Conservation (phyloP, 2,329 filamentous ascomycete species). For the Phialophora macrospora region DNA sequence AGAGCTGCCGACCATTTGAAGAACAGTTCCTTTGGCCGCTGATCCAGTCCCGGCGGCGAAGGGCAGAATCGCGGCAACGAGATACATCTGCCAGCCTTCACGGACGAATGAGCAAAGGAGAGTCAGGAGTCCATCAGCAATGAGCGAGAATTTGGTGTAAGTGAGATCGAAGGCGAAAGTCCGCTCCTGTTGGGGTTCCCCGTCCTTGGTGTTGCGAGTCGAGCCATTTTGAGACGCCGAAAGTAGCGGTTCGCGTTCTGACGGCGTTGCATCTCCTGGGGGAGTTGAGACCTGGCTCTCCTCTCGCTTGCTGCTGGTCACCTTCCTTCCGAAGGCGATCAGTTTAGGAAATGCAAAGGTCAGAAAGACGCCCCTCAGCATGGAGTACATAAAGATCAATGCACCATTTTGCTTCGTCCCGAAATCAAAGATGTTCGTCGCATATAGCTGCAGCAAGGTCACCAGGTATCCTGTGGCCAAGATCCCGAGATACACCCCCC, state of each 20-base stretch:
- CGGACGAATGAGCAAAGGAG: conserved; percentile 66
- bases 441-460: conserved; percentile 64
- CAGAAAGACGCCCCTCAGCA: conserved; percentile 61
- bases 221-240: not conserved
- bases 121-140: conserved; percentile 69
- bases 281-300: not conserved
- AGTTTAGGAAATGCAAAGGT: conserved; percentile 61
- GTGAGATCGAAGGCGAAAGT: conserved; percentile 68
- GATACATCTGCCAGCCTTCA: conserved; percentile 70
- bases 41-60: conserved; percentile 72
- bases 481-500: conserved; percentile 70
- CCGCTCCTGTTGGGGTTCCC: conserved; percentile 34
- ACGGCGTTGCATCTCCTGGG: conserved; percentile 1
- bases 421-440: conserved; percentile 61
- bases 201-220: conserved; percentile 15
- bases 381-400: conserved; percentile 62
- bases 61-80: conserved; percentile 68
- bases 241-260: conserved; percentile 29
- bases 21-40: conserved; percentile 73
- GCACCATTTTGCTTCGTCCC: conserved; percentile 61
- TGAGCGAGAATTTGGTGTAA: conserved; percentile 68
- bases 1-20: conserved; percentile 68
- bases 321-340: conserved; percentile 54
- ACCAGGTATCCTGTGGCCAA: conserved; percentile 72
- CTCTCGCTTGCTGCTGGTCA: conserved; percentile 14